Base-by-base conservation (phyloP, 2,329 filamentous ascomycete species). In the Parastagonospora nodorum region DNA sequence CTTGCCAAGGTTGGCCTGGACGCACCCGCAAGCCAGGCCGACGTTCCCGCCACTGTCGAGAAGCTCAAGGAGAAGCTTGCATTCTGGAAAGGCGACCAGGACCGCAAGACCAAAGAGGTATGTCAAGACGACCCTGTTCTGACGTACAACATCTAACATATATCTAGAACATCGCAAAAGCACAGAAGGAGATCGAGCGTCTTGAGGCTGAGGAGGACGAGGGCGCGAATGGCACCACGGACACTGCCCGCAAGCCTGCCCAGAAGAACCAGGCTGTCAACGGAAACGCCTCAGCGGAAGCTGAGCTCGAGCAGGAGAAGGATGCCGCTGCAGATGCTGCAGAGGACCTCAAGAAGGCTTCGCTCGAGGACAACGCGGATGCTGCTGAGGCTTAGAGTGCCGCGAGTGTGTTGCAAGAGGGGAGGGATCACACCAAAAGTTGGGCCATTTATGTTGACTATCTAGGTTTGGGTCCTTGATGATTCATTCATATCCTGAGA, bases 61-160 rank as follows among this genome's bases (percentile, higher is more conserved):
- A 93, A 96, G 81, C 84, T 97, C 67, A 92, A 93, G 78, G 89
- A 86, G 70, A 97, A 97, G 84, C 82, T 97, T 45, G 86, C 86
- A 28, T 82, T 88, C 76, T 99, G 93, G 92, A 96, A 96, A 82
- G 80, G 84, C 45, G 89, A 96, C 77, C 94, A 97, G 80, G 85
- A 88, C 50, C 82, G 84, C 59, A 91, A 97, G 82, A 99, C 94
- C 15, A 85, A 94, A 74, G 88, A 90, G 79, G 94, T 96, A 78
- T 81, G 88, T 78, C 60, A 14, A 38, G 12, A 16, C 10, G 27
- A 12, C 14, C 38, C 8, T 30, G 15, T 2, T 5, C 38, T 33
- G 11, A 28, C 14, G 15, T 5, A 12, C 28, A 35, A 33, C 24
- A 42, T 45, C 61, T 68, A 51, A 68, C 38, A n/a, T 46, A 14